Conservation (phyloP, 2,329 filamentous ascomycete species). For the Rutstroemia sp. region DNA sequence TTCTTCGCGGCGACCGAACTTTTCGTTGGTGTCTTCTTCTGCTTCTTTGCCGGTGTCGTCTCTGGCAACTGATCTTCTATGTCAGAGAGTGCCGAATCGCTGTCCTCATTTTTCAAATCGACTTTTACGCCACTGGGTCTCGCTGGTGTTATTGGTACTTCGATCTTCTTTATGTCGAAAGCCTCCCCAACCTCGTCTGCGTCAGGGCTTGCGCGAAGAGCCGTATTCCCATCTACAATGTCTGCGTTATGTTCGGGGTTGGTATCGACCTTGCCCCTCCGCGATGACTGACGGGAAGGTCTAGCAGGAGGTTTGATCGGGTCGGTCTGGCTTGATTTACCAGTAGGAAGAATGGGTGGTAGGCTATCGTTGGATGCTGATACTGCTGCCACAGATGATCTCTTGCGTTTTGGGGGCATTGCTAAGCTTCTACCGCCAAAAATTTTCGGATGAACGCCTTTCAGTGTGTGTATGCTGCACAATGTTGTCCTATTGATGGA, state of each 20-base stretch:
- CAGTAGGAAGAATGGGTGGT: slow-evolving; percentile 12
- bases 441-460: background rate
- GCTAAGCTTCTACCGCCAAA: background rate
- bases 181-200: slow-evolving; percentile 25
- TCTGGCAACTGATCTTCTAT: slow-evolving; percentile 1
- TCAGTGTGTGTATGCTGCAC: background rate
- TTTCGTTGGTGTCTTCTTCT: slow-evolving; percentile 25
- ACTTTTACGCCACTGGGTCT: slow-evolving; percentile 11
- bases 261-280: slow-evolving; percentile 21
- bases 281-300: slow-evolving; percentile 17
- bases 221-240: slow-evolving; percentile 26
- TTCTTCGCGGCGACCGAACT: slow-evolving; percentile 28
- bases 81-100: slow-evolving; percentile 19
- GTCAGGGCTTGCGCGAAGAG: slow-evolving; percentile 27
- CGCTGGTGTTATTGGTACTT: slow-evolving; percentile 5
- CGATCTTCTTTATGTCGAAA: slow-evolving; percentile 16
- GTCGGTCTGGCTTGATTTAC: background rate
- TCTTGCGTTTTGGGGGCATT: slow-evolving; percentile 28
- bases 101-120: slow-evolving; percentile 14
- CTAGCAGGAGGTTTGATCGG: slow-evolving; percentile 12
- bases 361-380: background rate
- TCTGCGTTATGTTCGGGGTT: slow-evolving; percentile 28
- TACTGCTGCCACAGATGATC: slow-evolving; percentile 15
- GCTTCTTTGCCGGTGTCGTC: slow-evolving; percentile 19
- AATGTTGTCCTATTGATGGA: background rate